Evolutionary conservation across 768 basidiomycete species (phyloP).

Genomic region (Suillus brevipes): DNA sequence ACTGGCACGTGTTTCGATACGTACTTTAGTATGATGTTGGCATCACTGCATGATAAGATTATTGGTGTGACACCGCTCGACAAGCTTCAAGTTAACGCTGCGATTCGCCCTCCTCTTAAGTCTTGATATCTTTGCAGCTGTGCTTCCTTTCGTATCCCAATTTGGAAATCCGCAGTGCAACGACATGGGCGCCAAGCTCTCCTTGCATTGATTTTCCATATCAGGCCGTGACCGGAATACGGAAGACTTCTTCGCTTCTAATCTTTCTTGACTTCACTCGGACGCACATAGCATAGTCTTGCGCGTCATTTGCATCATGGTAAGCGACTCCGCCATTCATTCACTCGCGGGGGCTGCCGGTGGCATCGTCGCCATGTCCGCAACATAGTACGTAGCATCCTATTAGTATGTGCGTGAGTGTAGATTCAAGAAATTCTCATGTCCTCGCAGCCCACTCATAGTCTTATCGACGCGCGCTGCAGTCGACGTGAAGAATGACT

Average conservation of each 20-base stretch:
- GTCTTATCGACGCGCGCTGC: conserved; percentile 92
- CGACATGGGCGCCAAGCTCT: neutral
- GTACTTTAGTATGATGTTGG: no score
- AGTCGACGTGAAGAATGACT: conserved; percentile 78
- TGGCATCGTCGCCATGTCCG: conserved; percentile 89
- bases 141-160: neutral
- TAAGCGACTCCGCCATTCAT: conserved; percentile 84
- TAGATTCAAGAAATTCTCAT: neutral
- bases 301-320: conserved; percentile 22
- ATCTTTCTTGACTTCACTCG: neutral
- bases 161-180: neutral
- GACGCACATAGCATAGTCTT: neutral
- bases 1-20: neutral
- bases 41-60: neutral
- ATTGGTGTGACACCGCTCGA: neutral
- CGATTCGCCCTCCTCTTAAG: neutral
- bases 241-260: neutral
- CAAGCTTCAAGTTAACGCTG: neutral
- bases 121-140: neutral
- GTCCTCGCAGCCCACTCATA: conserved; percentile 71
- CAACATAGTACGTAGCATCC: conserved; percentile 65
- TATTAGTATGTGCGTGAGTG: neutral
- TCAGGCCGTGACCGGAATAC: neutral
- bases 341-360: conserved; percentile 87
- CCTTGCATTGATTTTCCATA: neutral